phyloP scores from a whole-genome alignment of 1,139 yeast genomes.

The Kazachstania sp. region DNA sequence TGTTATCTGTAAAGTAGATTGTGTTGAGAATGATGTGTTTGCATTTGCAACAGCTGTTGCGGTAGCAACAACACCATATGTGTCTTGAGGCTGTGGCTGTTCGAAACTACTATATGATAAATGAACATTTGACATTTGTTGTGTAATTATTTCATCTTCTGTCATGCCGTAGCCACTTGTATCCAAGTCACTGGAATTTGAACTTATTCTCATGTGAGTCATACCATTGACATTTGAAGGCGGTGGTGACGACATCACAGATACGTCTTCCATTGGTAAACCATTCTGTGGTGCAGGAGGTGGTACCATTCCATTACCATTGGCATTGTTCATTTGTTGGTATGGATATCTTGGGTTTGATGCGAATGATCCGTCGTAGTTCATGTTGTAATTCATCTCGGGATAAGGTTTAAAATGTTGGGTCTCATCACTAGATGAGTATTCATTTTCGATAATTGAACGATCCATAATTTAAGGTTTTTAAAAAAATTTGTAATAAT shows the following conservation, averaged over 20 bases:
- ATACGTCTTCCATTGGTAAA: neutral
- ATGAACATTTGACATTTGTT: conserved; percentile 3
- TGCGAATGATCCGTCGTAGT: neutral
- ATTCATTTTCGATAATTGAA: neutral
- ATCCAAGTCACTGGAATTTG: neutral
- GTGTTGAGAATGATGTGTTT: conserved; percentile 12
- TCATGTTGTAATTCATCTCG: neutral
- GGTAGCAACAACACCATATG: conserved; percentile 5
- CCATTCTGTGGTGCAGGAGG: neutral
- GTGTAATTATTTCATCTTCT: conserved; percentile 2
- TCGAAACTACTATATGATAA: neutral
- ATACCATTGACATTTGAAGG: neutral
- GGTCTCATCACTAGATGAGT: neutral
- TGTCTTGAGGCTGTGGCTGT: neutral
- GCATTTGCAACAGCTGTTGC: conserved; percentile 21
- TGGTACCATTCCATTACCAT: neutral
- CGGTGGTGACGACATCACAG: neutral
- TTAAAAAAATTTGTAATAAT: neutral
- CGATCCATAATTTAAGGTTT: neutral
- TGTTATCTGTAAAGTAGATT: conserved; percentile 14
- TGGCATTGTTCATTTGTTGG: neutral
- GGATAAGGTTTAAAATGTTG: neutral
- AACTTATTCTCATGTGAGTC: neutral
- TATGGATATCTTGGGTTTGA: no score
- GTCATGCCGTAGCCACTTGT: neutral